A percentile compares a stretch with the other conserved stretches of the same genome.
These are phyloP conservation scores for Coelastrella sp. DNA, from an alignment of 139 green algal genomes.

Conservation along the genomic window DNA sequence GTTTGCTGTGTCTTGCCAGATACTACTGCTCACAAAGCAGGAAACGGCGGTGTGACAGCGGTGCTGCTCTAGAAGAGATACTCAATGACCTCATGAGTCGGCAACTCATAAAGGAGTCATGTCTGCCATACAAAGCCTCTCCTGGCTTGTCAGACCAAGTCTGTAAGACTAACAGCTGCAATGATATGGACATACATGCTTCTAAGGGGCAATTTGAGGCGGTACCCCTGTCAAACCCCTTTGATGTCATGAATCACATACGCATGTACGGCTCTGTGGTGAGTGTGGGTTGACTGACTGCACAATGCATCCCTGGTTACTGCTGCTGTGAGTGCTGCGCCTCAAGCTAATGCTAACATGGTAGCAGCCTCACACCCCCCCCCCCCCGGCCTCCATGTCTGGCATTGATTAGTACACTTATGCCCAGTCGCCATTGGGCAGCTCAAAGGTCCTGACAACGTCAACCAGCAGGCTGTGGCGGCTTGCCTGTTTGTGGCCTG, in stretches of 20 bases:
- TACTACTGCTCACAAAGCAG: background rate
- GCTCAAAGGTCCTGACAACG: too few species aligned
- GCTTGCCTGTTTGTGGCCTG: background rate
- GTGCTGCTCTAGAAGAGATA: background rate
- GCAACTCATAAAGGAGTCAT: background rate
- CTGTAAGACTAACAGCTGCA: background rate
- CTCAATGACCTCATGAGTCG: background rate
- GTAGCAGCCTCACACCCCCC: too few species aligned
- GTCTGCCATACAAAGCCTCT: background rate
- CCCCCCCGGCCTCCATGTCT: too few species aligned
- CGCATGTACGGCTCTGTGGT: background rate
- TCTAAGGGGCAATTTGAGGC: background rate
- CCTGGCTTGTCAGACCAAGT: background rate
- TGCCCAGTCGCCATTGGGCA: too few species aligned
- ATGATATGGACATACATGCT: background rate
- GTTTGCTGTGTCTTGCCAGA: background rate
- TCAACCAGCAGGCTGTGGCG: too few species aligned
- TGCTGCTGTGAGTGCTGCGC: too few species aligned
- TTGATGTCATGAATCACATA: background rate
- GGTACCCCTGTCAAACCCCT: background rate
- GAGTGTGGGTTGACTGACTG: background rate
- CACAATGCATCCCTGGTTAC: too few species aligned
- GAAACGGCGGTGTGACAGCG: background rate
- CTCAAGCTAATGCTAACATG: too few species aligned
- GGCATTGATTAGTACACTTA: too few species aligned